Evolutionary conservation across 164 flowering plant species (phyloP), one percentile per base, ranked within the genome.

Genomic region (Aristolochia contorta): DNA sequence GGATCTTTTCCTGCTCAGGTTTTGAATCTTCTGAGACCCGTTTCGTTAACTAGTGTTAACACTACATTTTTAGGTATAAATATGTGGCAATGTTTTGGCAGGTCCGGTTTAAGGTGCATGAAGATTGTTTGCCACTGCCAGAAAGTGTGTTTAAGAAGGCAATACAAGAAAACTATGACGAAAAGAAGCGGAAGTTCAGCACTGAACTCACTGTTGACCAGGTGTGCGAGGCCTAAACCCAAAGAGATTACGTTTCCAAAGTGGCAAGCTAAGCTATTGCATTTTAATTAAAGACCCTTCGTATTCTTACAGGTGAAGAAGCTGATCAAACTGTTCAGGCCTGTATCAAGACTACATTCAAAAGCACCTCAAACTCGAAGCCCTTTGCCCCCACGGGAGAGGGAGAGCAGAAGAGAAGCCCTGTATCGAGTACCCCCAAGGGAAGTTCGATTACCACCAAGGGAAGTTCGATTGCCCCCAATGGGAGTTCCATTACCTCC

Each of bases 131-230:
- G 63, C 92, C 97, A 14, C 72, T 90, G 6, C 80, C 92, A 16
- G 93, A 85, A 61, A 75, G 69, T 58, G 70, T 75, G 32, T 90
- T 90, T 77, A 84, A 68, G 77, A 80, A 75, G 72, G 93, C 95
- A 25, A 79, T 90, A 19, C 66, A 65, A 66, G 97, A 84, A 25
- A 85, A 74, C 64, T 83, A 87, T 66, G 58, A 78, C 50, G 76
- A 75, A 25, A 81, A 58, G 57, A 63, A 65, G 50, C 54, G 67
- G 53, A 87, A 80, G 78, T 90, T 90, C 75, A 78, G 79, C 56
- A 75, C 78, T 37, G 89, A 84, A 67, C 86, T 90, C 41, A 84
- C 86, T 32, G 23, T 54, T 52, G 41, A 62, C 58, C 91, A 90
- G 69, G 97, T 87, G 54, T 22, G 20, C 4, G 22, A 23, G 22